Conservation (phyloP, 2,329 filamentous ascomycete species). For the Botrytis byssoidea region DNA sequence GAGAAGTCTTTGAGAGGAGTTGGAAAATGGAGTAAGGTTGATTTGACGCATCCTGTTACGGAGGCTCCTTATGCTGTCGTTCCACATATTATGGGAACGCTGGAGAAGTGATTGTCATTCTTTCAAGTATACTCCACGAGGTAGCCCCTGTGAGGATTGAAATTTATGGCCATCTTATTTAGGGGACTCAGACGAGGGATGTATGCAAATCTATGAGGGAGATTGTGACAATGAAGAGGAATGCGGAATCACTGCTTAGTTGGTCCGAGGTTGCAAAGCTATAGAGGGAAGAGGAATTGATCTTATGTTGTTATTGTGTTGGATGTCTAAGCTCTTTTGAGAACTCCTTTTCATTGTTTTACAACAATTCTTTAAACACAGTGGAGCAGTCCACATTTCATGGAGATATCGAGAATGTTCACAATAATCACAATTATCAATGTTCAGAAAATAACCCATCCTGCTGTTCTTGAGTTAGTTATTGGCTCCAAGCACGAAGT, state of each 20-base stretch:
- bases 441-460: accelerated
- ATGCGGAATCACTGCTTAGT: too few species aligned
- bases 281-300: not conserved
- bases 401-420: not conserved
- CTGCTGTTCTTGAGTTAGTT: not conserved
- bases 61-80: constrained; percentile 32
- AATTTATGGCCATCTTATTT: too few species aligned
- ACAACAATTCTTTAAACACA: not conserved
- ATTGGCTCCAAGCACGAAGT: not conserved
- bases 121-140: too few species aligned
- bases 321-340: not conserved
- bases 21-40: constrained; percentile 34
- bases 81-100: constrained; percentile 33
- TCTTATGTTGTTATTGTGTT: not conserved
- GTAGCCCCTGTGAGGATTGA: not conserved
- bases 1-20: constrained; percentile 30
- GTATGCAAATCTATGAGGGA: too few species aligned
- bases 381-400: not conserved
- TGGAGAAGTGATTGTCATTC: constrained; percentile 30
- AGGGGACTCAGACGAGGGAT: not conserved
- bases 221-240: not conserved
- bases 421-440: not conserved
- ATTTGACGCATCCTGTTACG: constrained; percentile 30
- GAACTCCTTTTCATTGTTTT: not conserved
- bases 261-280: not conserved